Conservation (phyloP, 1,284 basidiomycete genomes). For the Pterula multifida region DNA sequence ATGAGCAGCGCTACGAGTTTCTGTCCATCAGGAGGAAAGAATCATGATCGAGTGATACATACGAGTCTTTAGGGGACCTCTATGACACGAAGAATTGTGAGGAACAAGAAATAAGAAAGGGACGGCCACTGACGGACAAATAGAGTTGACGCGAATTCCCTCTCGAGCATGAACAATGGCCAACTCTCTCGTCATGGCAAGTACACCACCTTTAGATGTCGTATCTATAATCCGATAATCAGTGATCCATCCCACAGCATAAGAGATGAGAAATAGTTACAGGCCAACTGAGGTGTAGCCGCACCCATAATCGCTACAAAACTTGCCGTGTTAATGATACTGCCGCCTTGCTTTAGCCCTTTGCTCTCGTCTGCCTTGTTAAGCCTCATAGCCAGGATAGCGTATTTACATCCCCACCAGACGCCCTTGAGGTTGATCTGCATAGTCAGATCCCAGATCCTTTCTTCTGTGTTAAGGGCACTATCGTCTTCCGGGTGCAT, state of each 20-base stretch:
- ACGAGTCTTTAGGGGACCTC: constrained; percentile 89
- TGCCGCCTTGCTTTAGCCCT: constrained; percentile 76
- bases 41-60: constrained; percentile 18
- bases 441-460: constrained; percentile 92
- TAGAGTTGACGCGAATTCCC: constrained; percentile 89
- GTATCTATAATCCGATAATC: constrained; percentile 41
- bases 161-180: constrained; percentile 96
- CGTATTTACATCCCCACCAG: constrained; percentile 98
- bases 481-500: constrained; percentile 94
- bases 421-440: constrained; percentile 95
- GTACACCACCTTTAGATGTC: constrained; percentile 87
- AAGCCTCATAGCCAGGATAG: constrained; percentile 88
- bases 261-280: constrained; percentile 33
- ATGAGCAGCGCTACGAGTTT: constrained; percentile 71
- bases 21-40: background rate
- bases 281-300: constrained; percentile 92
- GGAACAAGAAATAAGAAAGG: constrained; percentile 2
- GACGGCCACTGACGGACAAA: constrained; percentile 75
- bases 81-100: constrained; percentile 19
- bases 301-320: constrained; percentile 92
- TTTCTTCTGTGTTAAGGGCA: constrained; percentile 91
- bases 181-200: constrained; percentile 95
- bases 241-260: constrained; percentile 6
- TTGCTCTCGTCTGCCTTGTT: constrained; percentile 76
- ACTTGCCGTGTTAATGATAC: constrained; percentile 95